phyloP scores from a whole-genome alignment of 2,329 filamentous ascomycete genomes.

The Diplocarpon mali region DNA sequence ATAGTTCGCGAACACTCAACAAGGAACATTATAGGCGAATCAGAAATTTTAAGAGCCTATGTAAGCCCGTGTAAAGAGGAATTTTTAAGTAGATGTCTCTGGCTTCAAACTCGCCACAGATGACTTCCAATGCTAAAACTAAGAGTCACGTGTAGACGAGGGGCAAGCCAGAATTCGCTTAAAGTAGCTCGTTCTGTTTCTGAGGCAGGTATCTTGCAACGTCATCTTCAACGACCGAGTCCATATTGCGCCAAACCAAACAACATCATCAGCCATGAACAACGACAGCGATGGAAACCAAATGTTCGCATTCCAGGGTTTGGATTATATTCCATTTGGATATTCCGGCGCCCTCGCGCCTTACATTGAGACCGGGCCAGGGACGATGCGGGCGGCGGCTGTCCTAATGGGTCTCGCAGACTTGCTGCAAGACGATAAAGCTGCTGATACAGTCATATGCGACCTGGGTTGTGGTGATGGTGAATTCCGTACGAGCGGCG shows the following conservation, averaged over 20 bases:
- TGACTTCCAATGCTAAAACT: too few relatives aligned
- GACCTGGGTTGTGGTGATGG: slow-evolving; percentile 20
- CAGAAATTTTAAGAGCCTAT: too few relatives aligned
- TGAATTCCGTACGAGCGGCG: slow-evolving; percentile 13
- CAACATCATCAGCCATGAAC: not conserved
- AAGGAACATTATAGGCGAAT: too few relatives aligned
- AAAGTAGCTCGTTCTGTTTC: too few relatives aligned
- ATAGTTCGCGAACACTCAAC: too few relatives aligned
- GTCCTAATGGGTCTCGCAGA: slow-evolving; percentile 16
- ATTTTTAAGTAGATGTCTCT: too few relatives aligned
- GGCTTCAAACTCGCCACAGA: too few relatives aligned
- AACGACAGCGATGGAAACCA: slow-evolving; percentile 6
- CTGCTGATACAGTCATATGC: slow-evolving; percentile 13
- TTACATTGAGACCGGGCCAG: slow-evolving; percentile 16
- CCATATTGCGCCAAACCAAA: not conserved
- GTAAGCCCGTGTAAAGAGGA: too few relatives aligned
- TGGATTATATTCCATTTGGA: slow-evolving; percentile 19
- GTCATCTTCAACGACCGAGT: not conserved
- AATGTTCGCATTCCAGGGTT: slow-evolving; percentile 24
- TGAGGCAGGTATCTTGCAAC: too few relatives aligned
- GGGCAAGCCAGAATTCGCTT: too few relatives aligned
- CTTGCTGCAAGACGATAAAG: not conserved
- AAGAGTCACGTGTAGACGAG: too few relatives aligned
- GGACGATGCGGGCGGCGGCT: slow-evolving; percentile 18
- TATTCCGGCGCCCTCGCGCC: slow-evolving; percentile 12